A percentile compares a stretch with the other conserved stretches of the same genome.
These are phyloP conservation scores for Penicillium sp. DNA, from an alignment of 2,329 filamentous ascomycete species.

Conservation along the genomic window DNA sequence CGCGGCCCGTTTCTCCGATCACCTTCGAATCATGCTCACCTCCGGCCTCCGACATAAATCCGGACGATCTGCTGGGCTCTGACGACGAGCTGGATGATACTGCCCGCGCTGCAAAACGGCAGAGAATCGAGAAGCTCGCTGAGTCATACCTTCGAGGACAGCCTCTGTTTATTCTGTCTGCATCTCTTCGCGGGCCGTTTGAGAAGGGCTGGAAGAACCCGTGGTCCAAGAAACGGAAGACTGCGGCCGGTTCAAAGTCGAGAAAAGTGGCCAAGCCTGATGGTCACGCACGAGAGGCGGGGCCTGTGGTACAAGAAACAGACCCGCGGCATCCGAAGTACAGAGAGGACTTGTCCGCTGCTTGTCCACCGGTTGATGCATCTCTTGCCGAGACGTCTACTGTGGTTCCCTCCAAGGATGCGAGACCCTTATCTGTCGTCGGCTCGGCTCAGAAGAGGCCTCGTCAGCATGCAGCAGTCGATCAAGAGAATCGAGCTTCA, in stretches of 20 bases:
- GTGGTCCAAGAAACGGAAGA: conserved; percentile 35
- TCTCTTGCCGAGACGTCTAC: not conserved
- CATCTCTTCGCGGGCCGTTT: conserved; percentile 45
- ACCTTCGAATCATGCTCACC: conserved; percentile 34
- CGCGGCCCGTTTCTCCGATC: conserved; percentile 32
- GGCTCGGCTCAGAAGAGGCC: conserved; percentile 2
- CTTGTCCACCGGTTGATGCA: not conserved
- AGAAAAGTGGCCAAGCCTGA: not conserved
- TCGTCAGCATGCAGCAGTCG: not conserved
- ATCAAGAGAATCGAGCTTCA: not conserved
- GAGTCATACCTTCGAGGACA: conserved; percentile 42
- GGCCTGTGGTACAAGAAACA: conserved; percentile 27
- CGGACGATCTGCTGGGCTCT: conserved; percentile 31
- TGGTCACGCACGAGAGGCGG: not conserved
- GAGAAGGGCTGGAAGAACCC: conserved; percentile 45
- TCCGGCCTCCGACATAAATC: conserved; percentile 23
- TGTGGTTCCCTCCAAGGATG: not conserved
- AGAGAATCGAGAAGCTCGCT: conserved; percentile 41
- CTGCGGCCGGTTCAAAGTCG: not conserved
- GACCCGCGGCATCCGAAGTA: conserved; percentile 22
- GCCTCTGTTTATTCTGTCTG: conserved; percentile 45
- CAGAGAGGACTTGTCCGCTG: conserved; percentile 12
- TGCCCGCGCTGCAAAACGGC: conserved; percentile 35
- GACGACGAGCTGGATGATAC: conserved; percentile 39
- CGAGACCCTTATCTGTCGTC: not conserved